Evolutionary conservation across 257 asterid species (phyloP), one percentile per base, ranked within the genome.

Genomic region (Solanum pennellii): DNA sequence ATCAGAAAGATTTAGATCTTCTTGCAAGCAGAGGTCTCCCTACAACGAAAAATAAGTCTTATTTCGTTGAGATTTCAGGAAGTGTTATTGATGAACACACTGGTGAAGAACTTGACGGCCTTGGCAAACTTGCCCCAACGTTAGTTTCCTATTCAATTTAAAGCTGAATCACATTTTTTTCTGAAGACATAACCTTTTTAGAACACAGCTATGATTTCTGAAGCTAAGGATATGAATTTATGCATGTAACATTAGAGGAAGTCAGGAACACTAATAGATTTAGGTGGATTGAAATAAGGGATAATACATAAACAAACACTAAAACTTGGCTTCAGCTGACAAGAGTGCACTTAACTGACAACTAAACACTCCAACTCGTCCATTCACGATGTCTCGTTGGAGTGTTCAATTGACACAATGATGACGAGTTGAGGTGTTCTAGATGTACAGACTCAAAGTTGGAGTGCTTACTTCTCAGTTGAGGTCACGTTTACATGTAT

Each of bases 81-180:
- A 94, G 92, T 89, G 95, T 95, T 49, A 86, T 94, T 65, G 98
- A 97, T 84, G 98, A 94, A 88, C 92, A 90, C 87, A 95, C 97
- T n/a, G 94, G 98, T 76, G 94, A 94, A 92, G 98, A 95, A 85
- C 93, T 94, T 33, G 98, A 97, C 6, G 91, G 94, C 88, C 94
- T 97, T 13, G 99, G 99, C 86, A 97, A 93, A 93, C 98, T 97
- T 87, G 99, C 99, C 68, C 99, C 99, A 12, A 94, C 99, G 99
- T 97, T 90, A 93, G 98, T 91, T 83, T 83, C 23, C 85, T 82
- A 29, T 49, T 80, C 18, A 11, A 82, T 49, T 82, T 18, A 47
- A 82, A 82, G 85, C 69, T 80, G 11, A 80, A 45, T 6, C 12
- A 49, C 45, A 49, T 82, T 59, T 82, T 27, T 5, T 10, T 5